phyloP scores from a whole-genome alignment of 2,329 filamentous ascomycete species.

The Pseudogymnoascus sp. region DNA sequence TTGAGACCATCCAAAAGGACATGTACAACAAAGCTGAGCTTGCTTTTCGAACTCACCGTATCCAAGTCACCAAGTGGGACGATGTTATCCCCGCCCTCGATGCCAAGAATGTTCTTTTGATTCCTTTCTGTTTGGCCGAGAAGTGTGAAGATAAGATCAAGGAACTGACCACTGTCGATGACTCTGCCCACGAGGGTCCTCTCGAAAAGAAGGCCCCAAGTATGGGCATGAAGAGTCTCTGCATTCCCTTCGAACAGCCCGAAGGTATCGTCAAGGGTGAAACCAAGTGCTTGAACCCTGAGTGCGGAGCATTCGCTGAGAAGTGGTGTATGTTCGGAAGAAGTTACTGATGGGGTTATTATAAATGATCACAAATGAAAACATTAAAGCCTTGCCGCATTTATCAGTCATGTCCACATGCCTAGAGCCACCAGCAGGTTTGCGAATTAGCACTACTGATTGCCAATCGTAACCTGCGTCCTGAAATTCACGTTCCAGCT shows the following conservation, averaged over 20 bases:
- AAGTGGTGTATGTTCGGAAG: slow-evolving; percentile 90
- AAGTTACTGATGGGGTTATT: slow-evolving; percentile 31
- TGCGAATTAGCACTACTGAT: neutral
- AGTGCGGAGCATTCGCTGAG: slow-evolving; percentile 68
- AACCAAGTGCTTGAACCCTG: slow-evolving; percentile 87
- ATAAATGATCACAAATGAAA: slow-evolving; percentile 1
- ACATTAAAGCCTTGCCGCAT: neutral
- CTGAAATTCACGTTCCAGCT: neutral
- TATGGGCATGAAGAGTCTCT: slow-evolving; percentile 70
- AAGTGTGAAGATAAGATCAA: slow-evolving; percentile 94
- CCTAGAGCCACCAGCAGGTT: neutral
- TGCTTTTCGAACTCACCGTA: slow-evolving; percentile 70
- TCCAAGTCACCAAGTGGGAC: slow-evolving; percentile 77
- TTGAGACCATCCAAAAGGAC: slow-evolving; percentile 84
- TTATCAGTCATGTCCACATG: neutral
- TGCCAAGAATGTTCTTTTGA: slow-evolving; percentile 83
- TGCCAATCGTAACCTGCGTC: neutral
- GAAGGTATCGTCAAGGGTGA: slow-evolving; percentile 68
- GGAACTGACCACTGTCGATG: slow-evolving; percentile 72
- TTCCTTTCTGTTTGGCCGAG: slow-evolving; percentile 74
- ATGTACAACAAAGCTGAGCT: slow-evolving; percentile 67
- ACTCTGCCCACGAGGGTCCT: slow-evolving; percentile 36
- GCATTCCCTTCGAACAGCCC: slow-evolving; percentile 81
- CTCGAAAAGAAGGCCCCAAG: slow-evolving; percentile 48
- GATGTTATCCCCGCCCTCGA: slow-evolving; percentile 87